Evolutionary conservation across 805 yeast genomes (phyloP), one percentile per base, ranked within the genome.

Genomic region (Lachancea nothofagi): DNA sequence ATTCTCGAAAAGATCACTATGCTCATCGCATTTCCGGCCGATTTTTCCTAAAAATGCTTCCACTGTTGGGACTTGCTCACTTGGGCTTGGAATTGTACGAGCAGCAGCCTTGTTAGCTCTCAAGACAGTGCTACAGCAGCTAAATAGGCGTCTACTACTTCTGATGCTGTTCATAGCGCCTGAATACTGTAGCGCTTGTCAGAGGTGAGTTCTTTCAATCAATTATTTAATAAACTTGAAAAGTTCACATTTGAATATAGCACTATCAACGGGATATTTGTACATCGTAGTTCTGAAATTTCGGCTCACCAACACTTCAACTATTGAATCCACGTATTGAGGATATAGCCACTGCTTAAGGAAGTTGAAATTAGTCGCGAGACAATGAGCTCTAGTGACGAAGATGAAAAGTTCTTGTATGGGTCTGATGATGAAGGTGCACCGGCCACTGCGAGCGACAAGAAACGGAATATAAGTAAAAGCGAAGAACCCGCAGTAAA

Each of bases 1-100:
- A 49, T 83, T 72, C 49, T 70, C 72, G 48, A 79, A 93, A 47
- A 87, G 81, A 30, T 81, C 94, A 4, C 69, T 65, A 50, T 80
- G 79, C 56, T 88, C 95, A 18, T 65, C 50, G 47, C 79, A 67
- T 44, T 77, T 74, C 47, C 96, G 78, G 2, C 97, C 97, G 41
- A 90, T 87, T 51, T 72, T 74, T n/a, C 59, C 64, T 40, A 90
- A 70, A 54, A 90, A 90, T 0, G 88, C 67, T 43, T 72, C 66
- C 29, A 83, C 86, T 56, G 85, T 93, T 9, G 89, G 80, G 8
- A 78, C 72, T 17, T 58, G 56, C 18, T 56, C 55, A 12, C 79
- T 75, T 47, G 80, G 85, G 50, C 58, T 51, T 36, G 79, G 83
- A 10, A 67, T 50, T 12, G 33, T 46, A 25, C 47, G 41, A 13